Base-by-base conservation (phyloP, 306 rosid species). In the Myrica gale region DNA sequence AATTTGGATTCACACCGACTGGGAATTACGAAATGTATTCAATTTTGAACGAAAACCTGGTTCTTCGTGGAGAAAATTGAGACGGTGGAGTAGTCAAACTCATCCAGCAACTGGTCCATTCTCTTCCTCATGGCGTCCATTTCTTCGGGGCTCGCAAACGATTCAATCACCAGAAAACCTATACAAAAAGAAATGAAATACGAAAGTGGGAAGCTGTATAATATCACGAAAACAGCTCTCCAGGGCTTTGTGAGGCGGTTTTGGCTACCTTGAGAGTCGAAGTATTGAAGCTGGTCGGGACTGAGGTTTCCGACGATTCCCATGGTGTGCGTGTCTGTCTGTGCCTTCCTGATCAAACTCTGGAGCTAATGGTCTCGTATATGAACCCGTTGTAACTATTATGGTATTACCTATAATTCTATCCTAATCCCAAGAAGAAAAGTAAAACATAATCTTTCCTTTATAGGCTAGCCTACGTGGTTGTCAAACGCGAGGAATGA, bases 11-110 rank as follows among this genome's bases (percentile, higher is more conserved):
- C 21, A 13, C 10, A 42, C 11, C 4, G n/a, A 66, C 5, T 42
- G 4, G 46, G 7, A 66, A 19, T 12, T 66, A 0, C 17, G 50
- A 66, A 17, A 17, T 9, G 4, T 12, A 66, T 16, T 42, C 32
- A 66, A 42, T 41, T 17, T 66, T n/a, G 32, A 66, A 19, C 51
- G 5, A 62, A 42, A 74, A 94, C 97, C 92, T 95, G 97, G 78
- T 95, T 95, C 76, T 85, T 91, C 66, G 97, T 88, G 60, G 97
- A 95, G 93, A 92, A 95, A 81, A 92, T 83, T 47, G 98, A 92
- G 84, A 88, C 79, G 76, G 95, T 87, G 84, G 91, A 86, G 86
- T 78, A 81, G 76, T 95, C 93, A 80, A 95, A 95, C 26, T 84
- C 87, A 44, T 87, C 69, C 4, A 95, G 88, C 85, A 95, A 81